Conservation (phyloP, 805 yeast genomes). For the Lipomyces mesembrius region DNA sequence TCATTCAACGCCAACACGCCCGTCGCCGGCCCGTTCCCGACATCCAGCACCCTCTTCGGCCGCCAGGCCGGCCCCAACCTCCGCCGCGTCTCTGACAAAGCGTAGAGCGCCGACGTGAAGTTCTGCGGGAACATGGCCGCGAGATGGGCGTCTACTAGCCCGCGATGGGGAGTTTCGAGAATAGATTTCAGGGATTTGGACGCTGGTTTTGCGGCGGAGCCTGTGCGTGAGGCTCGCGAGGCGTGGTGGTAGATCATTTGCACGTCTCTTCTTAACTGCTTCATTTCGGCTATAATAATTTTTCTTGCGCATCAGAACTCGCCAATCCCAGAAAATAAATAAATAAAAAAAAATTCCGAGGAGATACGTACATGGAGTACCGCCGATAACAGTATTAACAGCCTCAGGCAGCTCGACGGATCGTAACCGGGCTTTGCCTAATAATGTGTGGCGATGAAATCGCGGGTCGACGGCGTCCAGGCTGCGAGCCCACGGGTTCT, state of each 20-base stretch:
- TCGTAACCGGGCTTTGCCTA: constrained; percentile 24
- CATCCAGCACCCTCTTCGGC: constrained; percentile 73
- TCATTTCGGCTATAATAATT: constrained; percentile 23
- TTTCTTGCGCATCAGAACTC: background rate
- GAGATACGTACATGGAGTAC: constrained; percentile 20
- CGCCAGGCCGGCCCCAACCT: constrained; percentile 59
- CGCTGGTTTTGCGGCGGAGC: background rate
- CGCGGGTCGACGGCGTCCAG: constrained; percentile 13
- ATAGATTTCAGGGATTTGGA: background rate
- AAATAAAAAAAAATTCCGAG: background rate
- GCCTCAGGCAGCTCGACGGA: constrained; percentile 20
- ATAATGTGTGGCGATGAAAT: constrained; percentile 25
- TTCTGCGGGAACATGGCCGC: constrained; percentile 81
- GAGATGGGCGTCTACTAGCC: constrained; percentile 72
- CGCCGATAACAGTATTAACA: constrained; percentile 23
- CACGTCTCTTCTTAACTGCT: constrained; percentile 19
- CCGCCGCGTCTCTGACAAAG: constrained; percentile 65
- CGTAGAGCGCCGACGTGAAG: constrained; percentile 71
- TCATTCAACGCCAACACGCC: constrained; percentile 90
- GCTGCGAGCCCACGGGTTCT: constrained; percentile 14
- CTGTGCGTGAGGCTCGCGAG: background rate
- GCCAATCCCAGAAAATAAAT: background rate
- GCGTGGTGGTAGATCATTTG: constrained; percentile 17
- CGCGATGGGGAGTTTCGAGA: constrained; percentile 19
- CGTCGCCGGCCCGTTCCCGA: constrained; percentile 90